Evolutionary conservation across 108 stramenopile genomes (phyloP).

Genomic region (Stephanodiscus triporus): DNA sequence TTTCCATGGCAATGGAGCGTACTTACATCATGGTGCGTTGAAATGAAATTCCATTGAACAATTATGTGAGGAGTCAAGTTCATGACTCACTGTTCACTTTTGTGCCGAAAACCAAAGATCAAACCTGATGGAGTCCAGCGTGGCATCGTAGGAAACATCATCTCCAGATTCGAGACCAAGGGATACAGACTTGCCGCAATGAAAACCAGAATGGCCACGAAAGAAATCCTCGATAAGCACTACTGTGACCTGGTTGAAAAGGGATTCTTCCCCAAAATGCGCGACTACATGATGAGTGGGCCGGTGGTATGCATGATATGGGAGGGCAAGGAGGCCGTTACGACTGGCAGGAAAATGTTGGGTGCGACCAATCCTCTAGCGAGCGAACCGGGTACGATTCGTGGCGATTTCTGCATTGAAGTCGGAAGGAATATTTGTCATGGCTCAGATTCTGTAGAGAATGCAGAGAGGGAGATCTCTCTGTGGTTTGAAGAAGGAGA

Average conservation of each 20-base stretch:
- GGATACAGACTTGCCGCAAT: conserved; percentile 93
- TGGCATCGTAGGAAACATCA: conserved; percentile 90
- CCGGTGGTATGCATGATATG: conserved; percentile 87
- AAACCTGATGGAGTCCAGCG: conserved; percentile 92
- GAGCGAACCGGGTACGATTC: conserved; percentile 90
- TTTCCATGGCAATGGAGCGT: conserved; percentile 68
- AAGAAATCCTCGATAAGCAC: conserved; percentile 88
- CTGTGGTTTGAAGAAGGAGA: conserved; percentile 93
- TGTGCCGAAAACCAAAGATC: conserved; percentile 37
- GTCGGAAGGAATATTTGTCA: conserved; percentile 90
- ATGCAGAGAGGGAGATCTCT: conserved; percentile 91
- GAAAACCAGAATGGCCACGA: conserved; percentile 87
- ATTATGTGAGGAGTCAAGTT: neutral
- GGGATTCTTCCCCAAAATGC: conserved; percentile 93
- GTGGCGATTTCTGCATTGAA: conserved; percentile 89
- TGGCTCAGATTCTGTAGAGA: conserved; percentile 91
- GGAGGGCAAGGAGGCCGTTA: conserved; percentile 93
- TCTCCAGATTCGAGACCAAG: conserved; percentile 90
- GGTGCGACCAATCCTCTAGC: conserved; percentile 96
- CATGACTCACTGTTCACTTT: conserved; percentile 7
- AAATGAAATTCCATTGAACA: conserved; percentile 25
- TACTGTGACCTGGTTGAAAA: conserved; percentile 91
- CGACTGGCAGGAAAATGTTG: conserved; percentile 92
- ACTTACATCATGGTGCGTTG: conserved; percentile 83
- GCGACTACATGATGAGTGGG: conserved; percentile 88